Conservation (phyloP, 2,329 filamentous ascomycete species). For the Fusarium coffeatum region DNA sequence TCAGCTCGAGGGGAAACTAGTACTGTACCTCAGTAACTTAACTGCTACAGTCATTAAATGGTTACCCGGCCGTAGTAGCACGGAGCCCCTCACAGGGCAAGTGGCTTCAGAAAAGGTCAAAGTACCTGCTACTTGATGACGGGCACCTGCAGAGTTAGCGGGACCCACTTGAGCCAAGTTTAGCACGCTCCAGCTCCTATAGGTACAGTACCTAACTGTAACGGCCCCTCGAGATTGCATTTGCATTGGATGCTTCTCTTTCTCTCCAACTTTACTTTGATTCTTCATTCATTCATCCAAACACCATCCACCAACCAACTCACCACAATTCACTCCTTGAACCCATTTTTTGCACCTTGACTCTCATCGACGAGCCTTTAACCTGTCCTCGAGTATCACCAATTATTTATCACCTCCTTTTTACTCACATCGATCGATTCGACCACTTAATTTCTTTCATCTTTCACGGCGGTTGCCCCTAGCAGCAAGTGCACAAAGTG, state of each 20-base stretch:
- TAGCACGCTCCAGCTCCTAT: conserved; percentile 29
- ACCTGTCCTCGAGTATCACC: not conserved
- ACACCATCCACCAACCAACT: conserved; percentile 24
- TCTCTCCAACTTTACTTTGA: conserved; percentile 30
- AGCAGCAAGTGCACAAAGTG: conserved; percentile 37
- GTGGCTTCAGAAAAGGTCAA: not conserved
- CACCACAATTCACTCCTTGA: conserved; percentile 36
- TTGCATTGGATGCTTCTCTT: conserved; percentile 9
- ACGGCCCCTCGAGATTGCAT: conserved; percentile 27
- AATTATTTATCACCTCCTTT: conserved; percentile 5
- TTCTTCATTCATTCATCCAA: conserved; percentile 28
- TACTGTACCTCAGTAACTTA: not conserved
- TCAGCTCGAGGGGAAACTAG: not conserved
- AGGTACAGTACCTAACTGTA: conserved; percentile 19
- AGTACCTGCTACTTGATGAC: conserved; percentile 28
- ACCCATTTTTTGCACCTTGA: conserved; percentile 18
- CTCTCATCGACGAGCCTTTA: not conserved
- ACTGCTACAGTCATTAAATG: conserved; percentile 24
- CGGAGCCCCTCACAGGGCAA: conserved; percentile 29
- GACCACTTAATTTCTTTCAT: not conserved
- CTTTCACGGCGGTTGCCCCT: conserved; percentile 36
- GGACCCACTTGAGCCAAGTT: conserved; percentile 17
- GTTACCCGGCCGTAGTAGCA: conserved; percentile 36
- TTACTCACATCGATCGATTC: conserved; percentile 10
- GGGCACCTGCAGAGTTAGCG: conserved; percentile 26